Conservation (phyloP, 257 asterid genomes). For the Perilla frutescens region DNA sequence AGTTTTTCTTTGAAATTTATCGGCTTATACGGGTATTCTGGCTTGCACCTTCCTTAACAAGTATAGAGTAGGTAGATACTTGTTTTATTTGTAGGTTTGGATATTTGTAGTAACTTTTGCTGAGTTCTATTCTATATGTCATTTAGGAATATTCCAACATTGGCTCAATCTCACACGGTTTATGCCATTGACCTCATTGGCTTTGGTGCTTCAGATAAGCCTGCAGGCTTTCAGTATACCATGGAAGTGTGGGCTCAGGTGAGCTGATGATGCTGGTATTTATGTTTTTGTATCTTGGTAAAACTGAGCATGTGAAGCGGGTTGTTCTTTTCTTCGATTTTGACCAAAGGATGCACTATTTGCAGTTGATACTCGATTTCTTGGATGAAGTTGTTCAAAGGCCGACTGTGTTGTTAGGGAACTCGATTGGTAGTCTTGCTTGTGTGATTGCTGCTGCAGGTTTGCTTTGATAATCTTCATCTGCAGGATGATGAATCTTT, state of each 20-base stretch:
- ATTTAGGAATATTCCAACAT: constrained; percentile 69
- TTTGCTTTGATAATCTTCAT: constrained; percentile 30
- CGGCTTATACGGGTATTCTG: background rate
- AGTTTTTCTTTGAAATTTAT: background rate
- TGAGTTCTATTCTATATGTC: constrained; percentile 9
- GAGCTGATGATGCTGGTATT: constrained; percentile 26
- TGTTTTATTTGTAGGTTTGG: background rate
- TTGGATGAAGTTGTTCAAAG: constrained; percentile 65
- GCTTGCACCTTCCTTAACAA: background rate
- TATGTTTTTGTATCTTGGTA: constrained; percentile 2
- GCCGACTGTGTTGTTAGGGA: constrained; percentile 83
- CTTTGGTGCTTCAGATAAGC: constrained; percentile 97
- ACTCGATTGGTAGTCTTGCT: constrained; percentile 98
- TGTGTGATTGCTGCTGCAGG: constrained; percentile 95
- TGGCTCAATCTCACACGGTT: constrained; percentile 67
- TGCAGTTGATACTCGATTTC: constrained; percentile 82
- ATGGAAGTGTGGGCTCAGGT: constrained; percentile 92
- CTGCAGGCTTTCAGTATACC: constrained; percentile 72
- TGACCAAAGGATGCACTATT: constrained; percentile 28
- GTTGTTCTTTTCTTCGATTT: constrained; percentile 10
- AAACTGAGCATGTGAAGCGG: background rate
- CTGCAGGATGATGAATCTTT: background rate
- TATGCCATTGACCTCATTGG: constrained; percentile 93
- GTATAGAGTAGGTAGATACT: background rate
- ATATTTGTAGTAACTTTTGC: background rate